Base-by-base conservation (phyloP, 495 filamentous ascomycete species). In the Parathielavia appendiculata region DNA sequence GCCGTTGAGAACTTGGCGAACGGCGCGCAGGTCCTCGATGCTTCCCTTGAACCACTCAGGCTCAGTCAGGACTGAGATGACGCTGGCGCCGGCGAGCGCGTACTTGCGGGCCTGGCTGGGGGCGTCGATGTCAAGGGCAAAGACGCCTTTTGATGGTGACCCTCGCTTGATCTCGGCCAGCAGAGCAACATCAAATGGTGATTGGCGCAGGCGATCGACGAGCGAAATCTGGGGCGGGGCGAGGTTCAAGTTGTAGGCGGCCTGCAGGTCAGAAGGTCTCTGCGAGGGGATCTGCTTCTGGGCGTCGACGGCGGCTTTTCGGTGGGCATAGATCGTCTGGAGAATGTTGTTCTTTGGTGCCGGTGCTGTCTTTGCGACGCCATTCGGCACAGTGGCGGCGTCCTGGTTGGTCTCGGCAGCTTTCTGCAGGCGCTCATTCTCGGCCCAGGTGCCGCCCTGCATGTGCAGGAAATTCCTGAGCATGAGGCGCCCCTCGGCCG, bases 11-110 rank as follows among this genome's bases (percentile, higher is more conserved):
- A 88, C 90, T 69, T 91, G 89, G 13, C 93, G 85, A 30, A 96
- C 93, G 54, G 86, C 83, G 46, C 90, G 86, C 38, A 99, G 76
- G 69, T 99, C 93, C 53, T 99, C 93, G 52, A 97, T 90, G 62
- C 87, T 92, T 32, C 93, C 93, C 72, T 97, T 97, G 76, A 99
- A 99, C 91, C 91, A 99, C 64, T 97, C 87, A 0, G 93, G 93
- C 72, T 99, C 93, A 0, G 93, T 99, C 53, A 99, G 83, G 13
- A 99, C 95, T 12, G 92, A 97, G 63, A 98, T 97, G 32, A 95
- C 88, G 63, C 92, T 96, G 26, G 93, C 95, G 20, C 93, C 95
- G 14, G 95, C 91, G 9, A 91, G 81, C 13, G 95, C 95, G 69
- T 98, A 99, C 60, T 86, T 88, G 53, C 88, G 83, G 45, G 93